Base-by-base conservation (phyloP, 129 eudicot species). In the Ambrosia artemisiifolia region DNA sequence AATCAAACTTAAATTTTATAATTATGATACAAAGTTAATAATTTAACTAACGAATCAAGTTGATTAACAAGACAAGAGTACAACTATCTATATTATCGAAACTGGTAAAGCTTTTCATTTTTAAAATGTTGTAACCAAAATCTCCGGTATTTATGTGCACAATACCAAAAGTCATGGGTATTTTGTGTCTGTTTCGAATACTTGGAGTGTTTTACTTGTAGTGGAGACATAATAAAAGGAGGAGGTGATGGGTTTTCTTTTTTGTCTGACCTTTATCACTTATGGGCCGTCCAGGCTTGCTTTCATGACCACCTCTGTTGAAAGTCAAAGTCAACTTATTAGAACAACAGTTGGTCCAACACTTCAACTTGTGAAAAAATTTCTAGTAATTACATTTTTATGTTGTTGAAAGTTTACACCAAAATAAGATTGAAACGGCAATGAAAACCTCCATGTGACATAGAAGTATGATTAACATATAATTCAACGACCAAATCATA, bases 171-270 rank as follows among this genome's bases (percentile, higher is more conserved):
- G 12, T 10, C 3, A 30, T 5, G 72, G 72, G 40, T 53, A 38
- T 32, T 11, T 63, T 11, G 0, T 70, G 61, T 55, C 10, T 11
- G 38, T 63, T 49, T 54, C 6, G 8, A 70, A 62, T 62, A 76
- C 80, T 70, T 63, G 40, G 61, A 70, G 77, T 33, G 57, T 51
- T 13, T 3, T 59, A 59, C 49, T 18, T 62, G 57, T 64, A 19
- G 28, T 32, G 43, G 40, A 64, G 42, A 83, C 65, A 32, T 16
- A 67, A 42, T 56, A 76, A 75, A 19, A 5, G 28, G 8, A 28
- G n/a, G 63, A 33, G 24, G 74, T 71, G 57, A 78, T 71, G 77
- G 77, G 82, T 50, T 51, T 40, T 71, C 7, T 60, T 51, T 40
- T 71, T 2, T 63, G 42, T 33, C 50, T 51, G 67, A 24, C 28